phyloP scores from a whole-genome alignment of 192 early-diverging fungal genomes.

The Entomortierella parvispora region DNA sequence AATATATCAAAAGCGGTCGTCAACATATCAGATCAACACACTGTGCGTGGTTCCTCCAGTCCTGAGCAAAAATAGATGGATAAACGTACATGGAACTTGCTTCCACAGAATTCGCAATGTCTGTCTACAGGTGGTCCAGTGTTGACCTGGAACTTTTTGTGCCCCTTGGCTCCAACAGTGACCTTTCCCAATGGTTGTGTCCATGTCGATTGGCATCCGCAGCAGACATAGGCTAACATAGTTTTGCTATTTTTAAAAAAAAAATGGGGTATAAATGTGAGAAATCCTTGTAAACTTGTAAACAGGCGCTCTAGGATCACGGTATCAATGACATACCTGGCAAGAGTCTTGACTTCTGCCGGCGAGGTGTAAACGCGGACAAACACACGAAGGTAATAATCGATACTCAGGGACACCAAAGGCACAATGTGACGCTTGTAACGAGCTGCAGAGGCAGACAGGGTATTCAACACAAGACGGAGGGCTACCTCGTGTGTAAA shows the following conservation, averaged over 20 bases:
- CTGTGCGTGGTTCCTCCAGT: not conserved
- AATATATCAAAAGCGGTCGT: conserved; percentile 1
- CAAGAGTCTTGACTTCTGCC: conserved; percentile 76
- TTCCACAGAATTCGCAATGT: conserved; percentile 80
- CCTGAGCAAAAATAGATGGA: not conserved
- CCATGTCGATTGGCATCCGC: conserved; percentile 79
- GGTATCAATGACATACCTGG: conserved; percentile 59
- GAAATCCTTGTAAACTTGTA: not conserved
- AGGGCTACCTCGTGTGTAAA: conserved; percentile 97
- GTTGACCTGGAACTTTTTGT: conserved; percentile 72
- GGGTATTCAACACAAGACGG: conserved; percentile 84
- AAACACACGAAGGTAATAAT: conserved; percentile 98
- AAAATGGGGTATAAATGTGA: not conserved
- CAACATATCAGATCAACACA: not conserved
- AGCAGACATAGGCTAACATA: conserved; percentile 85
- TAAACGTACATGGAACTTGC: conserved; percentile 69
- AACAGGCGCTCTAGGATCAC: not conserved
- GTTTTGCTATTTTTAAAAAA: conserved; percentile 71
- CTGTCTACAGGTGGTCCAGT: conserved; percentile 68
- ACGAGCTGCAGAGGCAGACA: conserved; percentile 85
- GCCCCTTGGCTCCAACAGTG: conserved; percentile 60
- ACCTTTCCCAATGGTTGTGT: conserved; percentile 81
- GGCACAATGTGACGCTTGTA: conserved; percentile 90
- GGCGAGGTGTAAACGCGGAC: conserved; percentile 86
- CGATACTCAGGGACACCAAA: conserved; percentile 92